Base-by-base conservation (phyloP, 1,139 yeast genomes). In the Lodderomyces oxycetoniae region DNA sequence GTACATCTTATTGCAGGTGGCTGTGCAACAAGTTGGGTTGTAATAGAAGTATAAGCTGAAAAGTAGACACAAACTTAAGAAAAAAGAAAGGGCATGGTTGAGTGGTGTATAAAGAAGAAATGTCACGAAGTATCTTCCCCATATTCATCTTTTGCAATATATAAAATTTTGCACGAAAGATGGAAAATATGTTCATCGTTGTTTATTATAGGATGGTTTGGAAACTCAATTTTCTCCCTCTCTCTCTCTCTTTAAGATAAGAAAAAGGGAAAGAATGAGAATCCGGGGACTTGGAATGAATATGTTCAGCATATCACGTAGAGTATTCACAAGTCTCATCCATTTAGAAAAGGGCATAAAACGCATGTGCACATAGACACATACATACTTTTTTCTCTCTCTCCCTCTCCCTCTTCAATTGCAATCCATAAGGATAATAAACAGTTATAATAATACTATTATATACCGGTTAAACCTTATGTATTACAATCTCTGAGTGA, bases 81-180 rank as follows among this genome's bases (percentile, higher is more conserved):
- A n/a, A n/a, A n/a, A n/a, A n/a, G n/a, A n/a, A n/a, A n/a, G n/a
- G n/a, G n/a, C n/a, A n/a, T n/a, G n/a, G n/a, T n/a, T n/a, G n/a
- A n/a, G n/a, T n/a, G n/a, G n/a, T n/a, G n/a, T n/a, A n/a, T 21
- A 11, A 6, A 31, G 15, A 14, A 17, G 30, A 43, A 57, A 74
- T 79, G 82, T 78, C 66, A 74, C 82, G 80, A 75, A 72, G 79
- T 74, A 74, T 77, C 87, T 80, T 79, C 71, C 71, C 84, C 86
- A 77, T 66, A 75, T 74, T 72, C 84, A 78, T 76, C 80, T 75
- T 63, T 65, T 63, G 67, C 69, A 47, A 50, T 49, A 6, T 11
- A 45, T 48, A 47, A 44, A 47, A 42, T 24, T 10, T 24, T 53
- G 74, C 75, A 71, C 76, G 42, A 74, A 73, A 74, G 77, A 76